Evolutionary conservation across 257 asterid species (phyloP).

Genomic region (Cinchona pubescens): DNA sequence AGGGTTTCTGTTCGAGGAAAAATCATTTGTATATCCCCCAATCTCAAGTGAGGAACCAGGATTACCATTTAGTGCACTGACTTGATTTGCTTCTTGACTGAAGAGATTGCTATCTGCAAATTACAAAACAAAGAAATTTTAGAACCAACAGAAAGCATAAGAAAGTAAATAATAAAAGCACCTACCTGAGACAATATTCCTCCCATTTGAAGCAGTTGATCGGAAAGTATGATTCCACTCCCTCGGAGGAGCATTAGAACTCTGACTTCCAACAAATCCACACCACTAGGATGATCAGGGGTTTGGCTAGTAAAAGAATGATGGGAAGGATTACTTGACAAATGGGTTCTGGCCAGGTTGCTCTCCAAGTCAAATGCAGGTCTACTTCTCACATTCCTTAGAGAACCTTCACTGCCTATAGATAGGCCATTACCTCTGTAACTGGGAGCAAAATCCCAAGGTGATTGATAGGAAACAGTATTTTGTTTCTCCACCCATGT

Average conservation of each 20-base stretch:
- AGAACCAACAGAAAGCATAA: slow-evolving; percentile 1
- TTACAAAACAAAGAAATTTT: slow-evolving; percentile 22
- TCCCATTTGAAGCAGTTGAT: slow-evolving; percentile 47
- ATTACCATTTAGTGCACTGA: slow-evolving; percentile 32
- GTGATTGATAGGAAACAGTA: slow-evolving; percentile 43
- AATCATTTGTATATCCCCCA: slow-evolving; percentile 43
- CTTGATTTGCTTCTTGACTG: slow-evolving; percentile 45
- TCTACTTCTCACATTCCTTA: slow-evolving; percentile 72
- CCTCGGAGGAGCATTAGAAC: slow-evolving; percentile 40
- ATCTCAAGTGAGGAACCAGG: slow-evolving; percentile 42
- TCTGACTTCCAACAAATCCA: slow-evolving; percentile 48
- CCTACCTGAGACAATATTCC: slow-evolving; percentile 52
- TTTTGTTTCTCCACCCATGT: slow-evolving; percentile 58
- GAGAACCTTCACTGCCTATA: slow-evolving; percentile 51
- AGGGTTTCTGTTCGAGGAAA: slow-evolving; percentile 39
- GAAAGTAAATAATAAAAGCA: slow-evolving; percentile 8
- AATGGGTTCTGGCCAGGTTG: slow-evolving; percentile 40
- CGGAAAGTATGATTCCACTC: slow-evolving; percentile 46
- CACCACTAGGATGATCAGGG: slow-evolving; percentile 38
- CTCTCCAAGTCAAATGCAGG: slow-evolving; percentile 44
- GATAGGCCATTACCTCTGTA: slow-evolving; percentile 56
- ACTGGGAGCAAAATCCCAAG: slow-evolving; percentile 46
- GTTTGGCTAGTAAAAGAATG: slow-evolving; percentile 34
- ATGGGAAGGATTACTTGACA: slow-evolving; percentile 37
- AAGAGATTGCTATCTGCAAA: slow-evolving; percentile 49